These are phyloP conservation scores for Myriosclerotinia curreyana DNA, from an alignment of 2,329 filamentous ascomycete species.

Conservation along the genomic window DNA sequence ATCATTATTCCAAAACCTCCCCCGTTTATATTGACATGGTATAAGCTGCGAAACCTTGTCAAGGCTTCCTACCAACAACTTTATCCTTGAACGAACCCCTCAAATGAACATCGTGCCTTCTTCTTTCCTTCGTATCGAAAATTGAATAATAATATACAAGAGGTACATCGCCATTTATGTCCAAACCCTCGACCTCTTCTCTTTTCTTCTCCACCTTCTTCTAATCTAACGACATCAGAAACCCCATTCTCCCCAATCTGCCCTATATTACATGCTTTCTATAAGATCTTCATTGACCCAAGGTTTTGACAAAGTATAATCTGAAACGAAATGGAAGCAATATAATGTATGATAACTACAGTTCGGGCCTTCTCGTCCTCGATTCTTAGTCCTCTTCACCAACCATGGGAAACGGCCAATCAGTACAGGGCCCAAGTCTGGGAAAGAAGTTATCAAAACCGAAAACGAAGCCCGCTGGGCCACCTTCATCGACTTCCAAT, in stretches of 20 bases:
- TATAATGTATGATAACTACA: constrained; percentile 20
- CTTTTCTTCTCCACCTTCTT: constrained; percentile 9
- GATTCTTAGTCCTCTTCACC: constrained; percentile 12
- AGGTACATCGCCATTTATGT: constrained; percentile 14
- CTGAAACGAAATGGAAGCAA: constrained; percentile 22
- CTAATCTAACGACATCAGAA: neutral
- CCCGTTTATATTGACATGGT: constrained; percentile 13
- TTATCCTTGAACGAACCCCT: constrained; percentile 9
- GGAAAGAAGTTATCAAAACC: constrained; percentile 37
- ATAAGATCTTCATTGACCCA: constrained; percentile 7
- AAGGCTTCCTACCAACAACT: constrained; percentile 9
- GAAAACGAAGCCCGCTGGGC: constrained; percentile 33
- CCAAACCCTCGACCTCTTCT: constrained; percentile 6
- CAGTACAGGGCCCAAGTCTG: constrained; percentile 27
- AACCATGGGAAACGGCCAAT: constrained; percentile 37
- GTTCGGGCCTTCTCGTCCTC: constrained; percentile 15
- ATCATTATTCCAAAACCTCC: neutral
- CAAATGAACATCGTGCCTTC: constrained; percentile 12
- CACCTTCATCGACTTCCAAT: constrained; percentile 26
- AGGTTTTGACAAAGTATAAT: constrained; percentile 10
- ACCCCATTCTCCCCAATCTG: neutral
- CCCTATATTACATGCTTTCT: constrained; percentile 8
- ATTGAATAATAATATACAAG: constrained; percentile 16
- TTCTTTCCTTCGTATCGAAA: constrained; percentile 12
- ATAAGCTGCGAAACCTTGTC: constrained; percentile 11